Conservation (phyloP, 306 rosid genomes). For the Malus sieversii region DNA sequence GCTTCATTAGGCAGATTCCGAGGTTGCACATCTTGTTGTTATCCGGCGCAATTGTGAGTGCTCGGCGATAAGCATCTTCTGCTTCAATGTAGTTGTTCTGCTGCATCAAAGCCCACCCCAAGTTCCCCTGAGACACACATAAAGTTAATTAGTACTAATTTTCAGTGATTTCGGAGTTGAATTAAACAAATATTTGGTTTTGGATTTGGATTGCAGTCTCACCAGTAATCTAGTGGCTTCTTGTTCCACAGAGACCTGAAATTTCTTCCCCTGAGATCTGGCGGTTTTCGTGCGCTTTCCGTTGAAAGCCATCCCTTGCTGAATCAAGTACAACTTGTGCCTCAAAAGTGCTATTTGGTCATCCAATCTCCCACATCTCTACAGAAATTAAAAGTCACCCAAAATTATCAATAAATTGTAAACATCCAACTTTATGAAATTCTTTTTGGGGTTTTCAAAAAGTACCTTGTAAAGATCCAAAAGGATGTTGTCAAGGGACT, state of each 20-base stretch:
- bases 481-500: slow-evolving; percentile 92
- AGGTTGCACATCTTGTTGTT: slow-evolving; percentile 97
- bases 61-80: slow-evolving; percentile 84
- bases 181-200: background rate
- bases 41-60: slow-evolving; percentile 75
- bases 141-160: background rate
- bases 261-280: slow-evolving; percentile 96
- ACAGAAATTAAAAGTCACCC: background rate
- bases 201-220: slow-evolving; percentile 9
- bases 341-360: slow-evolving; percentile 74
- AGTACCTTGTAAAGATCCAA: slow-evolving; percentile 85
- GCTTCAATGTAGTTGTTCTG: slow-evolving; percentile 88
- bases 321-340: slow-evolving; percentile 79
- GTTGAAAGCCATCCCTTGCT: slow-evolving; percentile 92
- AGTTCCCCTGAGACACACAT: slow-evolving; percentile 53
- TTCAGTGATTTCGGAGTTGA: background rate
- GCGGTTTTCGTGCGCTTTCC: slow-evolving; percentile 97
- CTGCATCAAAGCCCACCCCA: slow-evolving; percentile 99
- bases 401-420: background rate
- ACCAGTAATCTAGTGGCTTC: slow-evolving; percentile 95
- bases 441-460: background rate
- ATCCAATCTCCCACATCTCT: slow-evolving; percentile 97
- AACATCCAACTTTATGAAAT: background rate
- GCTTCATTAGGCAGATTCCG: slow-evolving; percentile 96
- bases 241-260: slow-evolving; percentile 96